Conservation (phyloP, 768 basidiomycete genomes). For the Xerocomus potaroensis region DNA sequence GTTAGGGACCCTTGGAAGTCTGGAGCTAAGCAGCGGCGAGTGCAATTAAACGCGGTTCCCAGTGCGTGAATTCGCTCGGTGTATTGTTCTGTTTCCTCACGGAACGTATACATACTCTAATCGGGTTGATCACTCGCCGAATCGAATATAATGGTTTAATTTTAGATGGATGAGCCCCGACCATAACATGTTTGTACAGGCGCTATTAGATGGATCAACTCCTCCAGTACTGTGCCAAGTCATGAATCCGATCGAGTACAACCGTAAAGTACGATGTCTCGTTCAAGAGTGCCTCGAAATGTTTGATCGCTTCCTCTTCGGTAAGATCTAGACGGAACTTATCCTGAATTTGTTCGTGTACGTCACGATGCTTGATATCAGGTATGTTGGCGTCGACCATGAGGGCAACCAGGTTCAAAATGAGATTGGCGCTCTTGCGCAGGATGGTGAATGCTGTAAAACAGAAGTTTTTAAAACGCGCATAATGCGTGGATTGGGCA, state of each 20-base stretch:
- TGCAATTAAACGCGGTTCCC: too few relatives aligned
- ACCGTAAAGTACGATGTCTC: slow-evolving; percentile 94
- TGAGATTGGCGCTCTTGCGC: slow-evolving; percentile 95
- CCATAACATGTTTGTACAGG: slow-evolving; percentile 2
- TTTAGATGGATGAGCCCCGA: too few relatives aligned
- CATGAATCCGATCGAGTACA: slow-evolving; percentile 91
- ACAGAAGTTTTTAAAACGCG: slow-evolving; percentile 92
- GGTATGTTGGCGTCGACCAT: slow-evolving; percentile 99
- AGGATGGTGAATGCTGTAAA: slow-evolving; percentile 98
- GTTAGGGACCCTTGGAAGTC: too few relatives aligned
- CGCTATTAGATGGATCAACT: slow-evolving; percentile 39
- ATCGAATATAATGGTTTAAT: too few relatives aligned
- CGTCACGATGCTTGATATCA: slow-evolving; percentile 90
- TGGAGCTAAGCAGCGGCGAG: too few relatives aligned
- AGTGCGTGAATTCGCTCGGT: too few relatives aligned
- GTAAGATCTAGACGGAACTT: slow-evolving; percentile 93
- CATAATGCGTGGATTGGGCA: slow-evolving; percentile 89
- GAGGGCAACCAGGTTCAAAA: slow-evolving; percentile 90
- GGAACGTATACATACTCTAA: too few relatives aligned
- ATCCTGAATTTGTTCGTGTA: slow-evolving; percentile 88
- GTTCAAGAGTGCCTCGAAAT: slow-evolving; percentile 89
- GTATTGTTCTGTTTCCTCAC: too few relatives aligned
- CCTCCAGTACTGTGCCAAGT: slow-evolving; percentile 85
- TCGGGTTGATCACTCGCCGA: too few relatives aligned
- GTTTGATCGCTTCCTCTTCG: slow-evolving; percentile 96